Evolutionary conservation across 345 rosid genomes (phyloP).

Genomic region (Aquilaria sinensis): DNA sequence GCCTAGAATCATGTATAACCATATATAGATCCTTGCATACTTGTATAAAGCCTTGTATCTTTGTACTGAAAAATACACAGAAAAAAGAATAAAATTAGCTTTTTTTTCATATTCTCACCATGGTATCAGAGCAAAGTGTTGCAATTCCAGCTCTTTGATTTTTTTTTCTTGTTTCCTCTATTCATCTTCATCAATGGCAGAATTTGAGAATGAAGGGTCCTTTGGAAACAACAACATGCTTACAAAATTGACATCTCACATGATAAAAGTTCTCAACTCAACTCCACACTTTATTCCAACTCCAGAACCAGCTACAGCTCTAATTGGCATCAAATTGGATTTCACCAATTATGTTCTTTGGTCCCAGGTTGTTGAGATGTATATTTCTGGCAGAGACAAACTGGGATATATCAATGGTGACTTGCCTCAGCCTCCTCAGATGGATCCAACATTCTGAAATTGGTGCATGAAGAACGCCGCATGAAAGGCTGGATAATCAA

Average conservation of each 20-base stretch:
- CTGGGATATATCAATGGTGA: constrained; percentile 4
- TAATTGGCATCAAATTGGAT: constrained; percentile 5
- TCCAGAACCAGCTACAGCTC: background rate
- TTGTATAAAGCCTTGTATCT: too few relatives aligned
- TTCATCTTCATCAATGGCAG: background rate
- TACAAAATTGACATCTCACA: background rate
- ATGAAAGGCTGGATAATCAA: background rate
- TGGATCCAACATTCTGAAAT: background rate
- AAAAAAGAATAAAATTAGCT: too few relatives aligned
- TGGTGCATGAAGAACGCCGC: background rate
- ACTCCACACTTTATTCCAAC: background rate
- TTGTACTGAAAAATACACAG: too few relatives aligned
- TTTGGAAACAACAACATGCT: background rate
- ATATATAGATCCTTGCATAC: too few relatives aligned
- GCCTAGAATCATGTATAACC: too few relatives aligned
- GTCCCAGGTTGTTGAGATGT: constrained; percentile 8
- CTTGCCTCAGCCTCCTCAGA: background rate
- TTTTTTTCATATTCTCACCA: too few relatives aligned
- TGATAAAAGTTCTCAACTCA: background rate
- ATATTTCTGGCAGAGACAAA: background rate
- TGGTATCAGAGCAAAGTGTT: too few relatives aligned
- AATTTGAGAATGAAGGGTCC: background rate
- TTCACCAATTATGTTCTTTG: constrained; percentile 7
- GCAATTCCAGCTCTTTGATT: too few relatives aligned
- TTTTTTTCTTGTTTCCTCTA: too few relatives aligned